Evolutionary conservation across 1,139 yeast species (phyloP).

Genomic region (Pichia sp.): DNA sequence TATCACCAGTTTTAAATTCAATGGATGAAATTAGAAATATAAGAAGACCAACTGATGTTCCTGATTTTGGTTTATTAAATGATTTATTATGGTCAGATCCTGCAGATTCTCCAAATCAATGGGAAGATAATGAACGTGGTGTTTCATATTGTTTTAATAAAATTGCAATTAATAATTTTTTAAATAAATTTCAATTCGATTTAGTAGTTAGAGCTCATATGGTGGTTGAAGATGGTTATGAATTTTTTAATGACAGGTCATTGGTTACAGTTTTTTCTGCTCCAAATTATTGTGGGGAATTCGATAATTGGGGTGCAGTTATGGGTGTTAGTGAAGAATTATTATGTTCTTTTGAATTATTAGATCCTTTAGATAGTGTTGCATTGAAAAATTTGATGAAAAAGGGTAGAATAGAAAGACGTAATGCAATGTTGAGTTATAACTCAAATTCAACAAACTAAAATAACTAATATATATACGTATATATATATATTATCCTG

Average conservation of each 20-base stretch:
- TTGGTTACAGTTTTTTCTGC: slow-evolving; percentile 94
- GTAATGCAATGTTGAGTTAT: slow-evolving; percentile 40
- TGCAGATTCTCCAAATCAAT: slow-evolving; percentile 59
- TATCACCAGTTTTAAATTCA: slow-evolving; percentile 82
- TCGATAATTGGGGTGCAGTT: slow-evolving; percentile 98
- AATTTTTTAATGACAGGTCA: slow-evolving; percentile 89
- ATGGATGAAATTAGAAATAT: slow-evolving; percentile 90
- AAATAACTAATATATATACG: neutral
- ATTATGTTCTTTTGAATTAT: slow-evolving; percentile 82
- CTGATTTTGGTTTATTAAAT: slow-evolving; percentile 88
- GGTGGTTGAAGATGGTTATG: slow-evolving; percentile 99
- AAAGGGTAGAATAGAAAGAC: slow-evolving; percentile 74
- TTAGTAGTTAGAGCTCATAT: slow-evolving; percentile 95
- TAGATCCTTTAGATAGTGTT: slow-evolving; percentile 89
- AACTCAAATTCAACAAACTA: slow-evolving; percentile 7
- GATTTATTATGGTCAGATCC: slow-evolving; percentile 97
- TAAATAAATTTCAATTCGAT: slow-evolving; percentile 84
- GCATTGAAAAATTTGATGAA: slow-evolving; percentile 92
- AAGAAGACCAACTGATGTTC: slow-evolving; percentile 94
- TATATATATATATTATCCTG: no score
- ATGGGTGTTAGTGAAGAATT: slow-evolving; percentile 94
- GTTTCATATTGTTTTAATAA: slow-evolving; percentile 94
- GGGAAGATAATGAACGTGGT: slow-evolving; percentile 98
- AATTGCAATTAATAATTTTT: slow-evolving; percentile 86
- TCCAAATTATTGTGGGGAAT: slow-evolving; percentile 97